phyloP scores from a whole-genome alignment of 2,329 filamentous ascomycete genomes.

The Lecanicillium sp. region DNA sequence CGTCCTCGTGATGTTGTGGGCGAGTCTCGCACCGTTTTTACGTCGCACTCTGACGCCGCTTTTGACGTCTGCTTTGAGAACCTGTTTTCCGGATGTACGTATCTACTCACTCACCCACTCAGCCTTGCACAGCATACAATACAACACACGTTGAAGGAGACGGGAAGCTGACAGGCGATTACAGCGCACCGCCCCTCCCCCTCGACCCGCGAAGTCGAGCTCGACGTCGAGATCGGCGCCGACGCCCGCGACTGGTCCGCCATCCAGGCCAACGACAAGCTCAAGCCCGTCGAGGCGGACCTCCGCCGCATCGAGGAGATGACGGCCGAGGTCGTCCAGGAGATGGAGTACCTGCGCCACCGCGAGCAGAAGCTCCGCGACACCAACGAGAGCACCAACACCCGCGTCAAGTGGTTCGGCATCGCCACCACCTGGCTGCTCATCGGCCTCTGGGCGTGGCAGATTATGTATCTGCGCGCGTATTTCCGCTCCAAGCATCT shows the following conservation, averaged over 20 bases:
- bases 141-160: neutral
- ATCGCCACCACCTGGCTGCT: conserved; percentile 89
- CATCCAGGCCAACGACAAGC: conserved; percentile 93
- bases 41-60: conserved; percentile 80
- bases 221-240: conserved; percentile 93
- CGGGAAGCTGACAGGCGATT: conserved; percentile 14
- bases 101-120: neutral
- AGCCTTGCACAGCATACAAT: too few species aligned
- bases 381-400: conserved; percentile 99
- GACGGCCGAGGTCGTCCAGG: conserved; percentile 76
- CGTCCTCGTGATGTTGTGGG: conserved; percentile 85
- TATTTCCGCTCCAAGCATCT: conserved; percentile 70
- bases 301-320: conserved; percentile 88
- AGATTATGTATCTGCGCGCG: conserved; percentile 93
- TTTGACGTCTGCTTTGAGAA: conserved; percentile 99
- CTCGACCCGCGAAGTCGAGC: conserved; percentile 69
- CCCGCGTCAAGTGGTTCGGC: conserved; percentile 97
- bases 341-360: conserved; percentile 91
- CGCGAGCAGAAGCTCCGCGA: conserved; percentile 95
- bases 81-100: conserved; percentile 63
- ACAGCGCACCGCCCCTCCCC: conserved; percentile 35
- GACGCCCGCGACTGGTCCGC: conserved; percentile 98
- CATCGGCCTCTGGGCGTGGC: conserved; percentile 85
- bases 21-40: conserved; percentile 90
- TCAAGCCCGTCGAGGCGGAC: conserved; percentile 94